Evolutionary conservation across 2,329 filamentous ascomycete species (phyloP), one percentile per base, ranked within the genome.

Genomic region (Aspergillus sp.): DNA sequence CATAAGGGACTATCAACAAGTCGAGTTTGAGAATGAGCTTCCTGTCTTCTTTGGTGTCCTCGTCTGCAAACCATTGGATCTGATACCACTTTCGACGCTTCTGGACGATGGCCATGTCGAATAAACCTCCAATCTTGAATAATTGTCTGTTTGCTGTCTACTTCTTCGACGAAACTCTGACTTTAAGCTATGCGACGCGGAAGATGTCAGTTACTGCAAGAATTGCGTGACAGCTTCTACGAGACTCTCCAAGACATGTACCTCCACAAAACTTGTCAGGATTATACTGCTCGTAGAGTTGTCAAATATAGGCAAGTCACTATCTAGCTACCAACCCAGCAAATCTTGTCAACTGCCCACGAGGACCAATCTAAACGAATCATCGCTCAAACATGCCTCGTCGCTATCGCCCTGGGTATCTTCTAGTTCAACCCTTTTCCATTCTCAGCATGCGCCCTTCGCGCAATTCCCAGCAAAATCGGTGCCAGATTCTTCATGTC

Each of bases 21-120:
- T 85, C 81, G 11, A 85, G 73, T 60, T 84, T 84, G 20, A 76
- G 48, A 32, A 85, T 79, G 3, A 84, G 69, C 53, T 71, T 75
- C 38, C 78, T 71, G 56, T 84, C 80, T 50, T 78, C 75, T 0
- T 69, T 68, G 0, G 74, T 79, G 54, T 84, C 81, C 5, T 76
- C 67, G 16, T 74, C 67, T 2, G 78, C 65, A 61, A 76, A 82
- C 79, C 78, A 82, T 53, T 77, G 70, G 17, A 66, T 47, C 2
- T 58, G 56, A 29, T 36, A 47, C 45, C 45, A 47, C 19, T 47
- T 47, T 13, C 45, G 45, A 25, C 45, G 45, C 21, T 29, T 10
- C n/a, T 47, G 16, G 3, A 40, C 19, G 13, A 36, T 36, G 13
- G 13, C 45, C 45, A 47, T 38, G n/a, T 11, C 21, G 17, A 36